Base-by-base conservation (phyloP, 2,329 filamentous ascomycete species). In the Phaeoacremonium minimum region DNA sequence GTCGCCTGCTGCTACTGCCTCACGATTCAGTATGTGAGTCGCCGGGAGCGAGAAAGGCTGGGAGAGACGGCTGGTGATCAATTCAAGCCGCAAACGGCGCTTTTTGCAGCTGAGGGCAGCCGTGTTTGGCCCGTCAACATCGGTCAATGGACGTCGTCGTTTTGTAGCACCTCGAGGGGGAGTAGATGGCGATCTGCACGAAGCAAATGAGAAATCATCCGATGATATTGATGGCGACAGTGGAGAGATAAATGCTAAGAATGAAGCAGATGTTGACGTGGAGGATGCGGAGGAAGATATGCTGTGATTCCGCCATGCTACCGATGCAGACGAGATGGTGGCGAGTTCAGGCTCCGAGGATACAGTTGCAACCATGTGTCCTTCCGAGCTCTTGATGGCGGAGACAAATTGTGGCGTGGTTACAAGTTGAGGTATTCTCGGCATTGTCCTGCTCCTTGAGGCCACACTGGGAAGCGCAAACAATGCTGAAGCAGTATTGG, bases 11-110 rank as follows among this genome's bases (percentile, higher is more conserved):
- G 63, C 56, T 9, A 58, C 50, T 11, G 64, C 67, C 38, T 77
- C 79, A 17, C 80, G 73, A 54, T 81, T 77, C 35, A 82, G 67
- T 38, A 86, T 84, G 49, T 87, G 81, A 30, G 81, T 80, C 4
- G 83, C 79, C 0, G 83, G 83, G 18, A 75, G 67, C 0, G 82
- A 85, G 56, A 78, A 87, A 2, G 83, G 82, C 32, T 70, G 73
- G 8, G 82, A 86, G 1, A 87, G 75, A 7, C 81, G 73, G 15
- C 81, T 86, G 2, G 84, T 87, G 50, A 86, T 76, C 30, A 87
- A 68, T 15, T 73, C 60, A 3, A 77, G 63, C 1, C 80, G 71
- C 4, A 87, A 61, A 4, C 83, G 71, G 16, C 83, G 75, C 57
- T 87, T 87, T 66, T 88, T 87, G 52, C 61, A 68, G 52, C 65